Evolutionary conservation across 345 rosid species (phyloP).

Genomic region (Eucalyptus polybractea): DNA sequence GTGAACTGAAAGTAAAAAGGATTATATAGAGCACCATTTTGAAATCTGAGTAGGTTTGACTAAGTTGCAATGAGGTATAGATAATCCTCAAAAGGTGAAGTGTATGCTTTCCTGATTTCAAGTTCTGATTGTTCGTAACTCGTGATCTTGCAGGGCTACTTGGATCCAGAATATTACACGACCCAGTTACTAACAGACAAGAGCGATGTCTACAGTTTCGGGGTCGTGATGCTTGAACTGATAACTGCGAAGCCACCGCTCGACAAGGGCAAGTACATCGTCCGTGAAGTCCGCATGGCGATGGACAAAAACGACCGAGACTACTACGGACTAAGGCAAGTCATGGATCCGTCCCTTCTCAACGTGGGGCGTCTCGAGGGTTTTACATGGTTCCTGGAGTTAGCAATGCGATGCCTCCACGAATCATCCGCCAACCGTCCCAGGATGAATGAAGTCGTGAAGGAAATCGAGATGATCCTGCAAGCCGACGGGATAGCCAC

Average conservation of each 20-base stretch:
- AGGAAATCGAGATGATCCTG: conserved; percentile 12
- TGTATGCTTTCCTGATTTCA: not conserved
- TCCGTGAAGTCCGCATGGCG: not conserved
- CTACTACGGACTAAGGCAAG: not conserved
- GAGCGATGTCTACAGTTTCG: conserved; percentile 20
- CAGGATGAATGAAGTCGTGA: conserved; percentile 21
- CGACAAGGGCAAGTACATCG: conserved; percentile 5
- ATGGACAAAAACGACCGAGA: not conserved
- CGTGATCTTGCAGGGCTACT: conserved; percentile 3
- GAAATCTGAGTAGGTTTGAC: not conserved
- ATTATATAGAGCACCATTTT: not conserved
- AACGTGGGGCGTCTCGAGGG: conserved; percentile 5
- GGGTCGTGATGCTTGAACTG: conserved; percentile 16
- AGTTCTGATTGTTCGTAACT: not conserved
- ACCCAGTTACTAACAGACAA: conserved; percentile 10
- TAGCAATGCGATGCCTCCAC: conserved; percentile 13
- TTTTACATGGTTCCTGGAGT: conserved; percentile 5
- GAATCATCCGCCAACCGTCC: conserved; percentile 11
- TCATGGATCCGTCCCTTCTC: conserved; percentile 1
- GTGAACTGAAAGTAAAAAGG: not conserved
- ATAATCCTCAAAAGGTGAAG: not conserved
- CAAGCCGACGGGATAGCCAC: conserved; percentile 5
- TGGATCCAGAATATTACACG: conserved; percentile 20
- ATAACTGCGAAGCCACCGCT: conserved; percentile 7
- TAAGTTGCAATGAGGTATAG: not conserved